These are phyloP conservation scores for Omphalotus guepiniiformis DNA, from an alignment of 768 basidiomycete genomes.

Conservation along the genomic window DNA sequence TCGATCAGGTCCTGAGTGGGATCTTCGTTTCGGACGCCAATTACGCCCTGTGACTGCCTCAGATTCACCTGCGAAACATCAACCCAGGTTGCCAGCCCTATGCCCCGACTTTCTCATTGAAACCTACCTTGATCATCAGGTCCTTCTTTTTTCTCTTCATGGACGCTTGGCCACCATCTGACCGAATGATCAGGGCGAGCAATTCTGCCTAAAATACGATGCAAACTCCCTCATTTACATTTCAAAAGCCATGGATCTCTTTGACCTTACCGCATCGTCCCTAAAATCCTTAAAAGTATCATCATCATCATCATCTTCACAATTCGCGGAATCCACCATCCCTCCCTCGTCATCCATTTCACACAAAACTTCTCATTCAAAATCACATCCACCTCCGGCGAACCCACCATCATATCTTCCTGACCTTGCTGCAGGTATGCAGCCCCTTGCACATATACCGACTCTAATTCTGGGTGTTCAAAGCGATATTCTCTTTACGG, in stretches of 20 bases:
- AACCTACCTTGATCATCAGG: conserved; percentile 96
- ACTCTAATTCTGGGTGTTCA: conserved; percentile 90
- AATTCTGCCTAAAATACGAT: conserved; percentile 98
- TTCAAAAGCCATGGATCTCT: conserved; percentile 99
- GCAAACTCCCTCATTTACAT: conserved; percentile 99
- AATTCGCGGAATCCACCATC: conserved; percentile 14
- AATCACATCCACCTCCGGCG: conserved; percentile 67
- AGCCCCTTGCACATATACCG: conserved; percentile 72
- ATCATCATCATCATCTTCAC: conserved; percentile 24
- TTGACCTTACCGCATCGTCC: conserved; percentile 84
- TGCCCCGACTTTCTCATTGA: conserved; percentile 99
- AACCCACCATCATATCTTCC: conserved; percentile 73
- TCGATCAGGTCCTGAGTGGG: conserved; percentile 99
- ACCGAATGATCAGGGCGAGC: conserved; percentile 70
- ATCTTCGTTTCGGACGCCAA: conserved; percentile 90
- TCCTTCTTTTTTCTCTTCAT: conserved; percentile 73
- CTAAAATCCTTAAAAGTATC: conserved; percentile 38
- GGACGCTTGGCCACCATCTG: conserved; percentile 65
- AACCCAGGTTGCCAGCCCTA: conserved; percentile 59
- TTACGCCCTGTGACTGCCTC: conserved; percentile 41
- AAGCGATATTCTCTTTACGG: conserved; percentile 93
- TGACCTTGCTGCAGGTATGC: conserved; percentile 74
- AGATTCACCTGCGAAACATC: conserved; percentile 19
- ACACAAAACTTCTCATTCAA: conserved; percentile 50
- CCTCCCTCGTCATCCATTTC: conserved; percentile 16